Percentiles rank a stretch among this genome's conserved stretches.
These are phyloP conservation scores for Microdochium bolleyi DNA, from an alignment of 2,329 filamentous ascomycete genomes.

Conservation along the genomic window DNA sequence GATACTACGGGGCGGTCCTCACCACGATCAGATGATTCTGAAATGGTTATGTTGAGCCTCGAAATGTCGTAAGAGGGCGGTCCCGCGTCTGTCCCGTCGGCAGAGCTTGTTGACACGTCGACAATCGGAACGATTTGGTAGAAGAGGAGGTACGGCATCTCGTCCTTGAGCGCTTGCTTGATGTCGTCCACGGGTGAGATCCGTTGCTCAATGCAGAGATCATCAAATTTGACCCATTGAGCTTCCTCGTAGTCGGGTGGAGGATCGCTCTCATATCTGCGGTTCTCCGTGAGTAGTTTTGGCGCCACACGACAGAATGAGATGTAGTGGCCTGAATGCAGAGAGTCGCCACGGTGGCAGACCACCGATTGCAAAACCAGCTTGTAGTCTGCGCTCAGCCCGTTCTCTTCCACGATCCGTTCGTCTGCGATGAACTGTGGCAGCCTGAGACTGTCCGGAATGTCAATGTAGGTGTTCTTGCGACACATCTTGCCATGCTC, in stretches of 20 bases:
- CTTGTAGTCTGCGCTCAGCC: conserved; percentile 84
- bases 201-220: conserved; percentile 60
- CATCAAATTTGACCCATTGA: conserved; percentile 88
- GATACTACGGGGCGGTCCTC: conserved; percentile 21
- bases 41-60: conserved; percentile 30
- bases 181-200: conserved; percentile 72
- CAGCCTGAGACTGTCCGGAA: conserved; percentile 70
- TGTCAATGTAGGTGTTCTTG: conserved; percentile 80
- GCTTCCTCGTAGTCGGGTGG: conserved; percentile 62
- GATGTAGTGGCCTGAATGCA: conserved; percentile 88
- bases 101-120: conserved; percentile 48
- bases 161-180: conserved; percentile 67
- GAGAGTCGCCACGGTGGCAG: conserved; percentile 79
- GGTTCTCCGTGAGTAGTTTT: conserved; percentile 51
- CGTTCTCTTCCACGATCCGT: conserved; percentile 52
- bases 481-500: conserved; percentile 60
- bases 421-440: conserved; percentile 88
- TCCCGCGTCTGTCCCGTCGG: conserved; percentile 35
- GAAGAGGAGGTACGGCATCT: conserved; percentile 90
- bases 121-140: conserved; percentile 90
- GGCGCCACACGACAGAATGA: conserved; percentile 72
- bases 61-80: conserved; percentile 54
- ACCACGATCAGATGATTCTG: conserved; percentile 16
- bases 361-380: conserved; percentile 85
- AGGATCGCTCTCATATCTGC: conserved; percentile 44